Evolutionary conservation across 495 filamentous ascomycete species (phyloP), one percentile per base, ranked within the genome.

Genomic region (Haplographium delicatum): DNA sequence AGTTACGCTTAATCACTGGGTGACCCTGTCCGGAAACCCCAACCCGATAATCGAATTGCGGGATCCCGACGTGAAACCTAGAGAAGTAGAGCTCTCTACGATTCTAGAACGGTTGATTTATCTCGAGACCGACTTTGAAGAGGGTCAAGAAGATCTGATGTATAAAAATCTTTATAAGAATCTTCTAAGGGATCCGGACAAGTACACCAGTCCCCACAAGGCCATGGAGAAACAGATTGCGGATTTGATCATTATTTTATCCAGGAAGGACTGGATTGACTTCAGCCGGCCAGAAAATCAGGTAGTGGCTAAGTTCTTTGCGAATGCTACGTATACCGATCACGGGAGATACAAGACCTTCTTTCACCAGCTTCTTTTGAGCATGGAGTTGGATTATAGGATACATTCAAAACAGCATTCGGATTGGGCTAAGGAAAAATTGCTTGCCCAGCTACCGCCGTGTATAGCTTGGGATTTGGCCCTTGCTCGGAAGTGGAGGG

Each of bases 331-430:
- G 16, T 58, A 65, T 16, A 45, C 59, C 37, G 43, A 64, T 51
- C 40, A 65, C 57, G 65, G 65, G 35, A 73, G 72, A 53, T 72
- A 72, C 34, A 78, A 77, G 37, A 39, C 55, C 19, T 87, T 88
- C 69, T 88, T 84, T 63, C 83, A 86, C 65, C 84, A 87, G 63
- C 65, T 88, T 22, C 68, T 88, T 8, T 70, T 88, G 35, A 81
- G 82, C 51, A 70, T 83, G 44, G 84, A 87, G 62, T 68, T 88
- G 4, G 78, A 85, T 53, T 61, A 79, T 31, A 76, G 84, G 16
- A 79, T 84, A 43, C 72, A 79, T 51, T 78, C 72, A 7, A 63
- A 65, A 4, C 63, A 72, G 26, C 76, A 82, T 65, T 60, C 68
- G 9, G 72, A 73, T 2, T 68, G 65, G 53, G 73, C 78, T 3